Conservation (phyloP, 805 yeast species). For the Naumovozyma dairenensis region DNA sequence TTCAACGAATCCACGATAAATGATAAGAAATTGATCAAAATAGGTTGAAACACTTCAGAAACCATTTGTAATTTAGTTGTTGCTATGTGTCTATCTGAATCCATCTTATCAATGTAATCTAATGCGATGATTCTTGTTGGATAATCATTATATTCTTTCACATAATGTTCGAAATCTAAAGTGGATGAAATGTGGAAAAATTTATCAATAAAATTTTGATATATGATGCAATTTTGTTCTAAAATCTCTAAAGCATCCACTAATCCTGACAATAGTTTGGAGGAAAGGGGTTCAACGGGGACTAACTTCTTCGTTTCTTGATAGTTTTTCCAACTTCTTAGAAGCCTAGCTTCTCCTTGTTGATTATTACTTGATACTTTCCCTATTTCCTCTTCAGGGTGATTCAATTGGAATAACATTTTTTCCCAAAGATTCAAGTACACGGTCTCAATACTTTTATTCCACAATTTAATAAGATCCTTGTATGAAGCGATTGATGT, state of each 20-base stretch:
- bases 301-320: constrained; percentile 8
- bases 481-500: constrained; percentile 40
- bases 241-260: constrained; percentile 11
- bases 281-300: constrained; percentile 5
- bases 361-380: constrained; percentile 2
- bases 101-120: constrained; percentile 31
- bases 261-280: constrained; percentile 5
- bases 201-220: constrained; percentile 39
- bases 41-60: constrained; percentile 36
- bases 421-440: constrained; percentile 27
- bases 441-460: constrained; percentile 24
- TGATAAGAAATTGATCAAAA: constrained; percentile 21
- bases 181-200: constrained; percentile 39
- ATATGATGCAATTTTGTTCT: constrained; percentile 28
- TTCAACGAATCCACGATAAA: constrained; percentile 29
- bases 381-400: not conserved
- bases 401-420: not conserved
- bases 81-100: constrained; percentile 39
- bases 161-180: constrained; percentile 34
- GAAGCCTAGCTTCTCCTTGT: constrained; percentile 6
- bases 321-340: constrained; percentile 14
- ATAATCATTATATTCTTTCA: constrained; percentile 26
- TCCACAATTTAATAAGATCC: constrained; percentile 35
- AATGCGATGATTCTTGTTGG: constrained; percentile 20
- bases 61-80: constrained; percentile 38